Evolutionary conservation across 495 filamentous ascomycete species (phyloP).

Genomic region (Penicillium longicatenatum): DNA sequence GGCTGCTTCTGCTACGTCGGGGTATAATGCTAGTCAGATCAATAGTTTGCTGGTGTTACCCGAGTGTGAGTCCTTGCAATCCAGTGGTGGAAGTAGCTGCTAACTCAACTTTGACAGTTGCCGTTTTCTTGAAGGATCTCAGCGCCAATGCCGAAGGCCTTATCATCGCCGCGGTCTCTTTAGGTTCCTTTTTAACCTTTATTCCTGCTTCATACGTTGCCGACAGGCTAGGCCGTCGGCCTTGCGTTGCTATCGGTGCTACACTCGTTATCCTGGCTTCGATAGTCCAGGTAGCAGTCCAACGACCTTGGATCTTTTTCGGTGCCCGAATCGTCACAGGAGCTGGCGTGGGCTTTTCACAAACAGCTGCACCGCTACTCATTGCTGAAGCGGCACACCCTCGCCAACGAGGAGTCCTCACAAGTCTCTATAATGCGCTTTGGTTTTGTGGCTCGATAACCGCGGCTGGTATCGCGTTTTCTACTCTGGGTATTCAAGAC

Average conservation of each 20-base stretch:
- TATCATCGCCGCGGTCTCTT: conserved; percentile 30
- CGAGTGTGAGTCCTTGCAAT: conserved; percentile 21
- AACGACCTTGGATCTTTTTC: conserved; percentile 29
- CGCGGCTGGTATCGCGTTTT: conserved; percentile 24
- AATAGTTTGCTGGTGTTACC: conserved; percentile 32
- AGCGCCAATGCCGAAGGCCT: conserved; percentile 22
- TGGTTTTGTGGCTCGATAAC: conserved; percentile 34
- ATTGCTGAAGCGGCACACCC: conserved; percentile 30
- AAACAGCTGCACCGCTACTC: conserved; percentile 31
- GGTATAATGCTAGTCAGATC: conserved; percentile 34
- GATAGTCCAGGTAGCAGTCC: conserved; percentile 21
- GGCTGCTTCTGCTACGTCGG: conserved; percentile 29
- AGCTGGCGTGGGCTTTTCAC: conserved; percentile 28
- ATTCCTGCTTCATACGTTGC: conserved; percentile 31
- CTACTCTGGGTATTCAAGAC: conserved; percentile 17
- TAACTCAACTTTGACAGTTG: conserved; percentile 15
- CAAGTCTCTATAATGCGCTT: conserved; percentile 29
- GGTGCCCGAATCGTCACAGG: conserved; percentile 25
- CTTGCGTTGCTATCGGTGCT: conserved; percentile 24
- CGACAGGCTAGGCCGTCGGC: conserved; percentile 24
- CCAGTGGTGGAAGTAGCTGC: background rate
- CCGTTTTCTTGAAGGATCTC: conserved; percentile 20
- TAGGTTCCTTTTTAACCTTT: conserved; percentile 28
- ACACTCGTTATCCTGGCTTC: conserved; percentile 24
- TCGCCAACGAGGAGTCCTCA: conserved; percentile 24